Percentiles rank a stretch among this genome's conserved stretches.
Evolutionary conservation across 75 land plant genomes (phyloP).

Genomic region (Azolla pinnata): DNA sequence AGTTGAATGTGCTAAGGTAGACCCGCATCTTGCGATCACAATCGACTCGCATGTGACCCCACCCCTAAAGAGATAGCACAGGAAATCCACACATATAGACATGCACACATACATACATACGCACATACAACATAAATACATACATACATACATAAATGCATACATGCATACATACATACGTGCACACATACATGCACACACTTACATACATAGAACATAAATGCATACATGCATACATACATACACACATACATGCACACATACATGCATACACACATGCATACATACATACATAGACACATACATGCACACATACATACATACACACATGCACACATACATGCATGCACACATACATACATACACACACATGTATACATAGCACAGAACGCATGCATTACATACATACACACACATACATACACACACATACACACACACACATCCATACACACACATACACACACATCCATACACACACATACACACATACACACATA

Average conservation of each 20-base stretch:
- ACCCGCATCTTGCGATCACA: too few species aligned
- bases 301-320: background rate
- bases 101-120: too few species aligned
- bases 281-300: conserved; percentile 4
- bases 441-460: conserved; percentile 1
- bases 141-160: too few species aligned
- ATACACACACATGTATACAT: background rate
- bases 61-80: too few species aligned
- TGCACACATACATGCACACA: too few species aligned
- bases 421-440: background rate
- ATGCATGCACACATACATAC: background rate
- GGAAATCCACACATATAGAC: too few species aligned
- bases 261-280: conserved; percentile 3
- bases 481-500: background rate
- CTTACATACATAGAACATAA: too few species aligned
- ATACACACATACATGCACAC: conserved; percentile 1
- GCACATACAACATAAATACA: too few species aligned
- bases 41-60: too few species aligned
- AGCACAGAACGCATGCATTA: background rate
- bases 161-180: too few species aligned
- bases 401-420: background rate
- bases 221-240: background rate
- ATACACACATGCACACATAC: background rate
- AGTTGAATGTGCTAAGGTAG: too few species aligned
- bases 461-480: background rate